phyloP scores from a whole-genome alignment of 805 yeast species.

The Saccharomycopsis fermentans region DNA sequence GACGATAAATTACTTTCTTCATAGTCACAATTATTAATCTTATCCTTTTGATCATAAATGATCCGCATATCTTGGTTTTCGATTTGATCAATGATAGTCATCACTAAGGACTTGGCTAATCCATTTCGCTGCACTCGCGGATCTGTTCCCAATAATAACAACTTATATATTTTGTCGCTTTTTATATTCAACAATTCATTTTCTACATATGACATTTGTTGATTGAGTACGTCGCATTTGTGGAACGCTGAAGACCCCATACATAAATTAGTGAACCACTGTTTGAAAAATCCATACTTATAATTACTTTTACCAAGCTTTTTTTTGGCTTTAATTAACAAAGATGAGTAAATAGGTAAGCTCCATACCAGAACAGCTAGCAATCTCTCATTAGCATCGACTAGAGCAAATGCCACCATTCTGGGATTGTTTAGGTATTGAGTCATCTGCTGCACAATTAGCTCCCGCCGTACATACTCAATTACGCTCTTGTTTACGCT shows the following conservation, averaged over 20 bases:
- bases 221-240: not conserved
- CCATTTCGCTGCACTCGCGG: slow-evolving; percentile 12
- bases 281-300: not conserved
- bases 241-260: slow-evolving; percentile 5
- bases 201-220: slow-evolving; percentile 5
- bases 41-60: not conserved
- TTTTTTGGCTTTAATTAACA: not conserved
- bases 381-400: not conserved
- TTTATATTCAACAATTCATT: not conserved
- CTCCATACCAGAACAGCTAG: not conserved
- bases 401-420: not conserved
- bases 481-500: not conserved
- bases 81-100: not conserved
- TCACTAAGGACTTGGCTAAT: not conserved
- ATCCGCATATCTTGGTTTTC: not conserved
- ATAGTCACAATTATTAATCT: slow-evolving; percentile 8
- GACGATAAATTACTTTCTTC: not conserved
- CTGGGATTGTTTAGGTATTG: not conserved
- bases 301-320: not conserved
- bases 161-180: not conserved
- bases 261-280: not conserved
- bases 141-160: slow-evolving; percentile 7
- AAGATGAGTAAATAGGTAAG: not conserved
- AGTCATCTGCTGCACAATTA: not conserved
- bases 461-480: not conserved